Percentiles rank a stretch among this genome's conserved stretches.
These are phyloP conservation scores for Cucumis variabilis DNA, from an alignment of 331 rosid genomes.

Conservation along the genomic window DNA sequence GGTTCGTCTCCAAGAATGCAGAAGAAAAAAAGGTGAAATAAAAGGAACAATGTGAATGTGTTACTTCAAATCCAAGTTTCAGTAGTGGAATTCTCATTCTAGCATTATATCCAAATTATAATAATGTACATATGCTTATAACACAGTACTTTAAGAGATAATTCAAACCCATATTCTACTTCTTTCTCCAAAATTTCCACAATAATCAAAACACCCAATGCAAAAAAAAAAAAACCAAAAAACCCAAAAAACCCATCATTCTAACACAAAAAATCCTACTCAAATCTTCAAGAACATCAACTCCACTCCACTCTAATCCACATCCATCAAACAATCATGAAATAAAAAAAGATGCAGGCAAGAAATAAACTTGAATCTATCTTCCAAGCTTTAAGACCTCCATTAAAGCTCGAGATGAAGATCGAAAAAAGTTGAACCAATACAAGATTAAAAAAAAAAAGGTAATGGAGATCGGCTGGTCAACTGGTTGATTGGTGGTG, in stretches of 20 bases:
- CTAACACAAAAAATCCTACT: constrained; percentile 6
- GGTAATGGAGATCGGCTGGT: too few relatives aligned
- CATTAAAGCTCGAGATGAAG: constrained; percentile 46
- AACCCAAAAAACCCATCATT: constrained; percentile 13
- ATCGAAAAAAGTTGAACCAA: constrained; percentile 23
- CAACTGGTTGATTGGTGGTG: too few relatives aligned
- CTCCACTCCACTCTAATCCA: constrained; percentile 24
- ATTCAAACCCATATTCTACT: background rate
- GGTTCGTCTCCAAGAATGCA: constrained; percentile 5
- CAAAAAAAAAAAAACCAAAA: background rate
- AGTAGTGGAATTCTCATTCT: background rate
- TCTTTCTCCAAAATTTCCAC: constrained; percentile 7
- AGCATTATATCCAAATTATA: background rate
- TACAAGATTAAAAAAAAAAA: too few relatives aligned
- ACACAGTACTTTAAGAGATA: background rate
- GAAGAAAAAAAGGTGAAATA: background rate
- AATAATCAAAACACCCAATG: constrained; percentile 15
- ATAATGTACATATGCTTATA: background rate
- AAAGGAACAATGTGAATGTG: constrained; percentile 16
- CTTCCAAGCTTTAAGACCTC: constrained; percentile 58
- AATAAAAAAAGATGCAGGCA: background rate
- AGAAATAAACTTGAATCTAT: constrained; percentile 60
- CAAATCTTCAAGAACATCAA: constrained; percentile 26
- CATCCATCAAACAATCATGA: constrained; percentile 12
- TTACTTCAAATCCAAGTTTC: background rate